Base-by-base conservation (phyloP, 345 rosid species). In the Citrus trifoliata region DNA sequence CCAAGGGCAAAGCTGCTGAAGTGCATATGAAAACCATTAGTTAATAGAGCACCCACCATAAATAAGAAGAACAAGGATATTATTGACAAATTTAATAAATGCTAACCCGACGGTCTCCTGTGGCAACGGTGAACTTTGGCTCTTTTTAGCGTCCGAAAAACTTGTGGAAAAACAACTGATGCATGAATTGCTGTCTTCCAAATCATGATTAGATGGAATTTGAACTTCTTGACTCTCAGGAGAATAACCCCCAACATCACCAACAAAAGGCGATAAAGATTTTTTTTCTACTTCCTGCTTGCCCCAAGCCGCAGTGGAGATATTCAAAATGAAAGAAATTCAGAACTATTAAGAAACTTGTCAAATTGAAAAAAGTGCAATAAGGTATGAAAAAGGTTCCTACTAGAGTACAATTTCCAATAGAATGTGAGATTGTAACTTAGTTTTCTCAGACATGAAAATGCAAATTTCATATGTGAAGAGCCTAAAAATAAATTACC, bases 401-500 rank as follows among this genome's bases (percentile, higher is more conserved):
- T 13, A 35, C 42, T 18, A 51, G 13, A 28, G 37, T 68, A 25
- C 24, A n/a, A 60, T 24, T 24, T 60, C 13, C 4, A n/a, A 25
- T 14, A 60, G 58, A 53, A 19, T 53, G 58, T 6, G 2, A 22
- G 62, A 37, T n/a, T 18, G 3, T 2, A 12, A 25, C 28, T 2
- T 27, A 10, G 7, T 62, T 58, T 37, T 30, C 33, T 33, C 35
- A 72, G 75, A 67, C 30, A 21, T 67, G 27, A 79, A 80, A 83
- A 46, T 60, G 40, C 80, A 72, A 51, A 61, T 42, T 61, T 55
- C 27, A 7, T 37, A 53, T 72, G 37, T 80, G 14, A 32, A 38
- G 51, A 30, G 24, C 76, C 56, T 67, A 75, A 72, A 82, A 40
- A 67, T 21, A 78, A 67, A 70, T 69, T 92, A 94, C 97, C 95